Conservation (phyloP, 2,329 filamentous ascomycete species). For the Verticillium klebahnii region DNA sequence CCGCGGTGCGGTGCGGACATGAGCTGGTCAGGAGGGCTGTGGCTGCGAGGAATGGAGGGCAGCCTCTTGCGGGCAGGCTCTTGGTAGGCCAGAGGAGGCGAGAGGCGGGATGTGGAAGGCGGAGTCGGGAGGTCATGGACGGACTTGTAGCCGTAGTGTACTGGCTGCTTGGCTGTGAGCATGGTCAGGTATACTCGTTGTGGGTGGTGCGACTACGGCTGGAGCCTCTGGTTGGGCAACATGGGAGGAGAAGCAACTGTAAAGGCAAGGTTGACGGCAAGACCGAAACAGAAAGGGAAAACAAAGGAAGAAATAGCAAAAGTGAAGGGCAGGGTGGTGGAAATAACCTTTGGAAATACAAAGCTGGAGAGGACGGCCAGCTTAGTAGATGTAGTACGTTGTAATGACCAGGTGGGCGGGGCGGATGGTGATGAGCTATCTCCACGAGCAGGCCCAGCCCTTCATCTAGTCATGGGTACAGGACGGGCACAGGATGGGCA, state of each 20-base stretch:
- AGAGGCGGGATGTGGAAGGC: slow-evolving; percentile 49
- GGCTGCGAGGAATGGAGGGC: slow-evolving; percentile 33
- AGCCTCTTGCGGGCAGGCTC: slow-evolving; percentile 38
- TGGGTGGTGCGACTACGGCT: slow-evolving; percentile 2
- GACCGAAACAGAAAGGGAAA: slow-evolving; percentile 11
- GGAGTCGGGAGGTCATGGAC: slow-evolving; percentile 60
- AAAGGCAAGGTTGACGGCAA: not conserved
- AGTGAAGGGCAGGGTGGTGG: slow-evolving; percentile 14
- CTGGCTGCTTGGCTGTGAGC: slow-evolving; percentile 58
- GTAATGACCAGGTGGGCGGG: slow-evolving; percentile 28
- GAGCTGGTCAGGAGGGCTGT: slow-evolving; percentile 41
- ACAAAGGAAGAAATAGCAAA: slow-evolving; percentile 5
- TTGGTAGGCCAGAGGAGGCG: slow-evolving; percentile 47
- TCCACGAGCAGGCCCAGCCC: slow-evolving; percentile 33
- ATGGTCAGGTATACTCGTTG: slow-evolving; percentile 38
- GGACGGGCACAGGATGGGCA: slow-evolving; percentile 3
- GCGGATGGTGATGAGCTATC: slow-evolving; percentile 35
- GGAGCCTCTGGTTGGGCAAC: not conserved
- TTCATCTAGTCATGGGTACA: slow-evolving; percentile 39
- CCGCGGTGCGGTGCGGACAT: slow-evolving; percentile 69
- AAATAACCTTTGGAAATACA: slow-evolving; percentile 33
- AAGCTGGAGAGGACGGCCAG: slow-evolving; percentile 32
- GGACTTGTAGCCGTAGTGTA: slow-evolving; percentile 54
- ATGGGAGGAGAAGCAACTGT: not conserved
- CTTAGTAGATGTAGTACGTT: slow-evolving; percentile 15